Evolutionary conservation across 345 rosid genomes (phyloP).

Genomic region (Populus euphratica): DNA sequence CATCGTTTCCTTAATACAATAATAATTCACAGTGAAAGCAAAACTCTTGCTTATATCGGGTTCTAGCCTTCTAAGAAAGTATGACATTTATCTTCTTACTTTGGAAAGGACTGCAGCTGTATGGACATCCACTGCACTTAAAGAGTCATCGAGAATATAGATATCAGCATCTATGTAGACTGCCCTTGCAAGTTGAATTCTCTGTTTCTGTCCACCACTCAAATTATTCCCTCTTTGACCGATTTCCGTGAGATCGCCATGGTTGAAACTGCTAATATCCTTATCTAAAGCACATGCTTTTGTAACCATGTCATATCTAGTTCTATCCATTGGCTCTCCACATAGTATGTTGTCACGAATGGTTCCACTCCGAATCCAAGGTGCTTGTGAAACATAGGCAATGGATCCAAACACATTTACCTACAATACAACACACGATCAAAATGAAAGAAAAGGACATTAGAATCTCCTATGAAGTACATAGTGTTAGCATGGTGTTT

Average conservation of each 20-base stretch:
- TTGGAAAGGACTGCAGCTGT: conserved; percentile 56
- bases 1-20: no score
- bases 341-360: conserved; percentile 34
- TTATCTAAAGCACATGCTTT: conserved; percentile 49
- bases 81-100: conserved; percentile 14
- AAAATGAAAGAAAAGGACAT: not conserved
- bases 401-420: conserved; percentile 47
- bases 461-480: no score
- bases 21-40: no score
- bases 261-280: conserved; percentile 46
- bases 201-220: conserved; percentile 78
- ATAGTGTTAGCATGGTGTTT: not conserved
- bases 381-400: conserved; percentile 65
- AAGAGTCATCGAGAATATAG: conserved; percentile 69
- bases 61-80: no score
- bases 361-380: conserved; percentile 79
- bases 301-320: conserved; percentile 28
- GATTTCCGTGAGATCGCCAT: conserved; percentile 54
- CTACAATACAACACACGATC: not conserved
- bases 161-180: conserved; percentile 54
- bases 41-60: no score
- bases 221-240: conserved; percentile 72
- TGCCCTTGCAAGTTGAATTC: conserved; percentile 68
- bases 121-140: conserved; percentile 73
- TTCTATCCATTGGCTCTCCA: conserved; percentile 4